Evolutionary conservation across 805 yeast species (phyloP).

Genomic region (Hanseniaspora mollemarum): DNA sequence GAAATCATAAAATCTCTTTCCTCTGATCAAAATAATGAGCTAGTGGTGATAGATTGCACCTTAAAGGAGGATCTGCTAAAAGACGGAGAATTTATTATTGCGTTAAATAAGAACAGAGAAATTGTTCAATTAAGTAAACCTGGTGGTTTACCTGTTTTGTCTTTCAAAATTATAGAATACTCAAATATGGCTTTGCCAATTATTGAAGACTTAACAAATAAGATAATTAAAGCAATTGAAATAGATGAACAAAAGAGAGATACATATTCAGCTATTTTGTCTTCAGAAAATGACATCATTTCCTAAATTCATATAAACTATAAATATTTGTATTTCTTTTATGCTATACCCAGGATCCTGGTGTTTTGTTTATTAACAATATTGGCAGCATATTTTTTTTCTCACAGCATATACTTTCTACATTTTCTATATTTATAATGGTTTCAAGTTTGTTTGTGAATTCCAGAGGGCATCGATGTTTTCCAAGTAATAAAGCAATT

Average conservation of each 20-base stretch:
- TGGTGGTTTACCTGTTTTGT: constrained; percentile 80
- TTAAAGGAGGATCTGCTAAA: constrained; percentile 64
- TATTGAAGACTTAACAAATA: constrained; percentile 53
- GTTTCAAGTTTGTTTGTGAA: background rate
- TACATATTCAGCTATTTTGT: constrained; percentile 25
- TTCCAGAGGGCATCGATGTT: background rate
- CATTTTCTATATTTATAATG: background rate
- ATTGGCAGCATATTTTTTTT: background rate
- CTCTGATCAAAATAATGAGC: constrained; percentile 49
- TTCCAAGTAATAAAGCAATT: background rate
- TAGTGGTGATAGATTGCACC: constrained; percentile 63
- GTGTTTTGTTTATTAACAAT: background rate
- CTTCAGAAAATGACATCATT: constrained; percentile 31
- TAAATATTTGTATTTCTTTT: too few relatives aligned
- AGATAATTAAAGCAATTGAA: constrained; percentile 46
- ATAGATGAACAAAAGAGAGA: constrained; percentile 44
- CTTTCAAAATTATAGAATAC: constrained; percentile 54
- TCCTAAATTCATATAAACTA: too few relatives aligned
- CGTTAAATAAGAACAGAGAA: constrained; percentile 82
- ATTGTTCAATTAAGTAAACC: constrained; percentile 80
- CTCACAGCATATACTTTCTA: too few relatives aligned
- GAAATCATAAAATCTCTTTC: constrained; percentile 43
- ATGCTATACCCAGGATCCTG: constrained; percentile 2
- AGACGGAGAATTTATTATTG: constrained; percentile 70
- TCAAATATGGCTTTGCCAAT: constrained; percentile 52